A percentile compares a stretch with the other conserved stretches of the same genome.
These are phyloP conservation scores for Oryza australiensis DNA, from an alignment of 176 grass and related monocot species.

Conservation along the genomic window DNA sequence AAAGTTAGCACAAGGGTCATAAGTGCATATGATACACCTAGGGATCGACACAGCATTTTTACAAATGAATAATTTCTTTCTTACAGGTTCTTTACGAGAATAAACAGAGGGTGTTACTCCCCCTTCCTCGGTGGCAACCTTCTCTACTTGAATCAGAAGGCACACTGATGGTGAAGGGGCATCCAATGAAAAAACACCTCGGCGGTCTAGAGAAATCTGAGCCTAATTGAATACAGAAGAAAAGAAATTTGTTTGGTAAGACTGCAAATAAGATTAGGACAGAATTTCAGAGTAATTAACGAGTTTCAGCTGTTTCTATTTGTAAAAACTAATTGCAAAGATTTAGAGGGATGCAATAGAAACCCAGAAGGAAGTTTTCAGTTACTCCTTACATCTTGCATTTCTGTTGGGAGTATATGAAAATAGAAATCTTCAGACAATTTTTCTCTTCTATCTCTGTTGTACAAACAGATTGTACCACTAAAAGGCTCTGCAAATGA, in stretches of 20 bases:
- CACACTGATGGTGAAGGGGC: slow-evolving; percentile 84
- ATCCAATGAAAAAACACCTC: slow-evolving; percentile 88
- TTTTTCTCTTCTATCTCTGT: slow-evolving; percentile 94
- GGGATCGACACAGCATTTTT: not conserved
- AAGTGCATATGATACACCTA: not conserved
- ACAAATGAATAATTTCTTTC: slow-evolving; percentile 35
- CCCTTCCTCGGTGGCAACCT: slow-evolving; percentile 91
- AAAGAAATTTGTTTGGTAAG: slow-evolving; percentile 38
- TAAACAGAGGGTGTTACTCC: slow-evolving; percentile 92
- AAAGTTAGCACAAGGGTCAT: slow-evolving; percentile 37
- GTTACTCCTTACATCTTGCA: slow-evolving; percentile 77
- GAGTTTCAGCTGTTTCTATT: not conserved
- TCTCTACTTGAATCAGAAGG: slow-evolving; percentile 93
- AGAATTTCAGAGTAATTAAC: slow-evolving; percentile 19
- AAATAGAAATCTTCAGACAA: slow-evolving; percentile 94
- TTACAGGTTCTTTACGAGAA: slow-evolving; percentile 99
- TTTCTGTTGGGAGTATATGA: slow-evolving; percentile 74
- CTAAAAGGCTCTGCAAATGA: slow-evolving; percentile 79
- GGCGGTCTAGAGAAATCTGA: slow-evolving; percentile 62
- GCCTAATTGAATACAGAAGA: slow-evolving; percentile 41
- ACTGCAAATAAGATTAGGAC: slow-evolving; percentile 9
- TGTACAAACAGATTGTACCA: slow-evolving; percentile 99
- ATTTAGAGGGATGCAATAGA: slow-evolving; percentile 3
- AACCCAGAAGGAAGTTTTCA: not conserved
- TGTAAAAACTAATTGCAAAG: slow-evolving; percentile 17